Conservation (phyloP, 495 filamentous ascomycete genomes). For the Neurospora sublineolata region DNA sequence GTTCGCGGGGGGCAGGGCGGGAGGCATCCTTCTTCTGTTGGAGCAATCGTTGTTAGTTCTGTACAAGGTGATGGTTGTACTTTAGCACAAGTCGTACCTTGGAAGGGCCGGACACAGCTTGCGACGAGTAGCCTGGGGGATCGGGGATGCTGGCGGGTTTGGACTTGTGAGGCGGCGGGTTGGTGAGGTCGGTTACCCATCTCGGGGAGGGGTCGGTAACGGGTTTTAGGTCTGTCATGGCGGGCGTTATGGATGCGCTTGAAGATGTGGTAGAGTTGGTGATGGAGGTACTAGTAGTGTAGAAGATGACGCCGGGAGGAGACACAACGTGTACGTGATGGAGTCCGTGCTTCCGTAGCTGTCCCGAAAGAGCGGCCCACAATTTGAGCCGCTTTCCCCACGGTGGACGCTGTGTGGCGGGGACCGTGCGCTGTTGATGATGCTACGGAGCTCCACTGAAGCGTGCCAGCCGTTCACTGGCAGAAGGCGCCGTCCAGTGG, state of each 20-base stretch:
- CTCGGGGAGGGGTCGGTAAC: conserved; percentile 13
- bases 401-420: background rate
- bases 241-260: conserved; percentile 24
- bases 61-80: too few relatives aligned
- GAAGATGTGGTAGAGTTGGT: background rate
- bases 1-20: conserved; percentile 34
- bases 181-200: conserved; percentile 73
- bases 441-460: background rate
- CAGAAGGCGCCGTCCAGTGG: background rate
- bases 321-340: background rate
- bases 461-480: background rate
- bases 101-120: conserved; percentile 29
- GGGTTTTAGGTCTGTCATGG: conserved; percentile 13
- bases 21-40: conserved; percentile 30
- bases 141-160: conserved; percentile 60
- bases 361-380: background rate
- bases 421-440: background rate
- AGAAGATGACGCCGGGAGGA: conserved; percentile 10
- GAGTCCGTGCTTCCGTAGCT: conserved; percentile 5
- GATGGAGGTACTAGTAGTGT: too few relatives aligned
- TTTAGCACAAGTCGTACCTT: conserved; percentile 30
- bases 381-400: background rate
- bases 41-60: conserved; percentile 1
- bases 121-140: conserved; percentile 68
- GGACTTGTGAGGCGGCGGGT: conserved; percentile 44